phyloP scores from a whole-genome alignment of 164 flowering plant genomes.

The Berberis vulgaris region DNA sequence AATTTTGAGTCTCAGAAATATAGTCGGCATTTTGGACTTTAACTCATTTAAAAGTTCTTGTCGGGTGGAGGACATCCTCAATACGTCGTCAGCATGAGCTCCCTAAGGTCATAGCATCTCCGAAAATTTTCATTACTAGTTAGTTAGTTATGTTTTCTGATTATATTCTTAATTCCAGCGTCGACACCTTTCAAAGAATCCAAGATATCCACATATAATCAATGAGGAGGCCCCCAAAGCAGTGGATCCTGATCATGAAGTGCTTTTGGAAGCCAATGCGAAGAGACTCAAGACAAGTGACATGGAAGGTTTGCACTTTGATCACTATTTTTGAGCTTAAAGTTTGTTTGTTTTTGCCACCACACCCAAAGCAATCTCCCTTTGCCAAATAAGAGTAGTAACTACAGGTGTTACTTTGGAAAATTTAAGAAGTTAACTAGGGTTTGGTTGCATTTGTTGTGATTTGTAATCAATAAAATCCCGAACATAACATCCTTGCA shows the following conservation, averaged over 20 bases:
- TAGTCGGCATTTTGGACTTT: constrained; percentile 18
- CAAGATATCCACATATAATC: constrained; percentile 61
- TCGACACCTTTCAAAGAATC: constrained; percentile 23
- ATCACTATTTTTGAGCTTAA: neutral
- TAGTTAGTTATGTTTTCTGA: constrained; percentile 9
- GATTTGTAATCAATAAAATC: no score
- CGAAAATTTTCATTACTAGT: neutral
- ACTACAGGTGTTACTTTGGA: neutral
- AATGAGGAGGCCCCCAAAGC: constrained; percentile 38
- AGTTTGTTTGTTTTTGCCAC: neutral
- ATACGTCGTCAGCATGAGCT: constrained; percentile 61
- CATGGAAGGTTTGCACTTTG: constrained; percentile 55
- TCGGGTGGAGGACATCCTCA: constrained; percentile 94
- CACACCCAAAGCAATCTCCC: neutral
- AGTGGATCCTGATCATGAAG: constrained; percentile 18
- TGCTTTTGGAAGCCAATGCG: constrained; percentile 12
- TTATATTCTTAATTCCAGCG: constrained; percentile 31
- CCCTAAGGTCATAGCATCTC: constrained; percentile 49
- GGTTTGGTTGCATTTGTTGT: no score
- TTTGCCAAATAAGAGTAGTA: neutral
- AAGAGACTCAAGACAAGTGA: constrained; percentile 19
- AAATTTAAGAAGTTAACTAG: no score
- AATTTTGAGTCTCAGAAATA: neutral
- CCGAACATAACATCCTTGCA: no score
- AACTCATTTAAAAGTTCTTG: constrained; percentile 48